phyloP scores from a whole-genome alignment of 345 rosid genomes.

The Populus deltoides region DNA sequence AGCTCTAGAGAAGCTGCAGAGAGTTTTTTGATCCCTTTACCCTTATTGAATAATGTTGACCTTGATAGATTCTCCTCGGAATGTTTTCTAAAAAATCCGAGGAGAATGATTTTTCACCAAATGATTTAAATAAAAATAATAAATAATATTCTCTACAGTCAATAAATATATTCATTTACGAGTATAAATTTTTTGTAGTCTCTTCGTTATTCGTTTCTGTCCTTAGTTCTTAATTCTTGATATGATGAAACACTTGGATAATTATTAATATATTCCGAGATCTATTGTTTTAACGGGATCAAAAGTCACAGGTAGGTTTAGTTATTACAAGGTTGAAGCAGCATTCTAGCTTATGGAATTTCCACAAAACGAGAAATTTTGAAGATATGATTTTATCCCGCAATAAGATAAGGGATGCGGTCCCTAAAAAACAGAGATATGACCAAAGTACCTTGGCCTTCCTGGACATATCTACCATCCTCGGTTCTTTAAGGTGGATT shows the following conservation, averaged over 20 bases:
- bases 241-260: background rate
- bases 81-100: background rate
- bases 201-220: background rate
- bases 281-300: too few relatives aligned
- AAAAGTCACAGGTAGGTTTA: too few relatives aligned
- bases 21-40: too few relatives aligned
- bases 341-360: too few relatives aligned
- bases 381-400: too few relatives aligned
- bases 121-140: background rate
- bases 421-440: background rate
- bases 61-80: background rate
- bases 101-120: background rate
- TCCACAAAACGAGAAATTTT: too few relatives aligned
- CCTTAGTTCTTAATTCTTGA: background rate
- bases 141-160: background rate
- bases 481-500: background rate
- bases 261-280: too few relatives aligned
- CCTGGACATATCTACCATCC: background rate
- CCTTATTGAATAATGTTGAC: background rate
- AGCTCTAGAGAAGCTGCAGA: background rate
- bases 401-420: too few relatives aligned
- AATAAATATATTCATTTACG: background rate
- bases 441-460: background rate
- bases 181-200: background rate
- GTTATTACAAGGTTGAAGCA: too few relatives aligned